These are phyloP conservation scores for Imleria badia DNA, from an alignment of 768 basidiomycete species.

Conservation along the genomic window DNA sequence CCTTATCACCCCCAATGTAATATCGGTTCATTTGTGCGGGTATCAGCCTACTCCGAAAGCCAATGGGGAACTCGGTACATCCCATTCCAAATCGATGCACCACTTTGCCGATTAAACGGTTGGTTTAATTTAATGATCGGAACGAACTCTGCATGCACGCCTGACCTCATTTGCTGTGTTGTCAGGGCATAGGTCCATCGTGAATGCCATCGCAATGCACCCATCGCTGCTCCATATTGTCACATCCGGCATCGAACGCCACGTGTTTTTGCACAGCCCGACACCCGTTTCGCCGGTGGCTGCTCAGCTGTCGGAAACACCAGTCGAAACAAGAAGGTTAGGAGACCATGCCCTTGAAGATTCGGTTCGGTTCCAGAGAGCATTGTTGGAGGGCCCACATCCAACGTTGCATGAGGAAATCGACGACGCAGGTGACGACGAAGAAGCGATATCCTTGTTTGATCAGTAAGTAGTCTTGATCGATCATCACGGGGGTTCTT, in stretches of 20 bases:
- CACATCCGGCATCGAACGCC: slow-evolving; percentile 73
- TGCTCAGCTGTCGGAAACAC: slow-evolving; percentile 45
- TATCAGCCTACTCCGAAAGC: slow-evolving; percentile 48
- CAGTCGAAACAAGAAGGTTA: slow-evolving; percentile 47
- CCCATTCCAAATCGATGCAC: slow-evolving; percentile 63
- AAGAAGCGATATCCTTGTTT: slow-evolving; percentile 60
- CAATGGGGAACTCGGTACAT: slow-evolving; percentile 44
- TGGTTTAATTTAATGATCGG: slow-evolving; percentile 6
- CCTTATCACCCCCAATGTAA: slow-evolving; percentile 11
- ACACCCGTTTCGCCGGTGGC: slow-evolving; percentile 53
- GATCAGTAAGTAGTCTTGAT: slow-evolving; percentile 58
- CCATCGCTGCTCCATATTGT: slow-evolving; percentile 64
- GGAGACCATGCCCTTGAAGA: slow-evolving; percentile 36
- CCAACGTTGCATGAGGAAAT: slow-evolving; percentile 29
- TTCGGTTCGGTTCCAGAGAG: slow-evolving; percentile 37
- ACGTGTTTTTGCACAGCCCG: slow-evolving; percentile 68
- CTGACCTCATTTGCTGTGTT: slow-evolving; percentile 5
- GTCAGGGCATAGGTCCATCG: slow-evolving; percentile 71
- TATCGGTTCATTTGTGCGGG: slow-evolving; percentile 5
- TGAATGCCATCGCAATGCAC: slow-evolving; percentile 73
- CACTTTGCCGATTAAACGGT: slow-evolving; percentile 62
- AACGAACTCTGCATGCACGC: neutral
- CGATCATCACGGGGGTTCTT: slow-evolving; percentile 2
- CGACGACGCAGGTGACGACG: slow-evolving; percentile 41
- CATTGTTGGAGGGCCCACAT: slow-evolving; percentile 31